These are phyloP conservation scores for Brettanomyces anomalus DNA, from an alignment of 805 yeast species.

Conservation along the genomic window DNA sequence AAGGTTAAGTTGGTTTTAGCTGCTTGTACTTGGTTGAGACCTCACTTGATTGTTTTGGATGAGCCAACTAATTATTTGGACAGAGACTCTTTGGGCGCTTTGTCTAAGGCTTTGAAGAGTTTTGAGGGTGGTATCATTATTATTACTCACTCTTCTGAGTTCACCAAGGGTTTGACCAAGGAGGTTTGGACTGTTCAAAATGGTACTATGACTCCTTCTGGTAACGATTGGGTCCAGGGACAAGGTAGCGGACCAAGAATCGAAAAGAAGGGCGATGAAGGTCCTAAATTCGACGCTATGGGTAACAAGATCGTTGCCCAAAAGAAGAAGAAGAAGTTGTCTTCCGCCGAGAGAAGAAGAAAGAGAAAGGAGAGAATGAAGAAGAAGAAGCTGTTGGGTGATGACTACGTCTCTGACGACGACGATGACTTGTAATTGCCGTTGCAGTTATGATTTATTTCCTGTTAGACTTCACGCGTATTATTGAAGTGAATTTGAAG, in stretches of 20 bases:
- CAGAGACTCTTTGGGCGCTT: constrained; percentile 99
- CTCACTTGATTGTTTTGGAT: constrained; percentile 97
- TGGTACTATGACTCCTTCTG: constrained; percentile 99
- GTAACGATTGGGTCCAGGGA: constrained; percentile 99
- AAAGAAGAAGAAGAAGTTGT: constrained; percentile 95
- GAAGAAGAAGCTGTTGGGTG: constrained; percentile 99
- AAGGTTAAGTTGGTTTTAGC: constrained; percentile 99
- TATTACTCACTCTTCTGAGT: constrained; percentile 99
- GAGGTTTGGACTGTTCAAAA: constrained; percentile 99
- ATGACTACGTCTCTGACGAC: constrained; percentile 78
- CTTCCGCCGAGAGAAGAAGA: constrained; percentile 99
- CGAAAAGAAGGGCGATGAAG: constrained; percentile 90
- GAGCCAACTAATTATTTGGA: constrained; percentile 99
- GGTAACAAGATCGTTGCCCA: constrained; percentile 98
- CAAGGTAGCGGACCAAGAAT: constrained; percentile 99
- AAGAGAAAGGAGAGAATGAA: constrained; percentile 99
- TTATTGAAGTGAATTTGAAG: not conserved
- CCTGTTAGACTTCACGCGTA: constrained; percentile 30
- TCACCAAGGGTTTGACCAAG: constrained; percentile 98
- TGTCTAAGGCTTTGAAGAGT: constrained; percentile 96
- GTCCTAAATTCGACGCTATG: constrained; percentile 99
- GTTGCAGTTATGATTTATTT: too few relatives aligned
- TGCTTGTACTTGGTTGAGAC: constrained; percentile 99
- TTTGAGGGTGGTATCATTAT: constrained; percentile 99
- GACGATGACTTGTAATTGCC: constrained; percentile 55